phyloP scores from a whole-genome alignment of 345 rosid genomes.

The Camelina laxa region DNA sequence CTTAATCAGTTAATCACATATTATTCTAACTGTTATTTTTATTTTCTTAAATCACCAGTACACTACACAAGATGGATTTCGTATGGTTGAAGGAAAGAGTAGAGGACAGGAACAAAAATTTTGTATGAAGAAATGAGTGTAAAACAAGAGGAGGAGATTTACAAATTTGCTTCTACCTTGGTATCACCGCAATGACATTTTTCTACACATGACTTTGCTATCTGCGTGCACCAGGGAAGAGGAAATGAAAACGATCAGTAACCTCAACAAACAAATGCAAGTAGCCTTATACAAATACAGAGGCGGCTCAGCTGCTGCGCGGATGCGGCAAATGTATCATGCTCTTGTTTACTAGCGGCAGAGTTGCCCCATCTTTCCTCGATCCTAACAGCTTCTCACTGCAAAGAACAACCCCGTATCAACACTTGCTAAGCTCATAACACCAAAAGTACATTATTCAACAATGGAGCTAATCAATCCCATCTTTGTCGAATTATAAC shows the following conservation, averaged over 20 bases:
- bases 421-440: background rate
- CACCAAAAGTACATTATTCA: background rate
- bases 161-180: slow-evolving; percentile 4
- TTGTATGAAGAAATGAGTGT: background rate
- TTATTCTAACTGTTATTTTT: background rate
- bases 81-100: background rate
- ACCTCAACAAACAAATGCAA: background rate
- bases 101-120: background rate
- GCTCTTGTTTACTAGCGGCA: slow-evolving; percentile 85
- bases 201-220: slow-evolving; percentile 20
- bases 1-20: background rate
- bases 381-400: slow-evolving; percentile 74
- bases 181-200: background rate
- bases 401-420: slow-evolving; percentile 36
- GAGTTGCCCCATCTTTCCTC: slow-evolving; percentile 70
- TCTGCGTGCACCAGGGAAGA: background rate
- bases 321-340: slow-evolving; percentile 57
- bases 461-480: background rate
- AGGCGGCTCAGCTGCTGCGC: background rate
- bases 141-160: background rate
- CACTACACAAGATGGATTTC: background rate
- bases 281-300: slow-evolving; percentile 31
- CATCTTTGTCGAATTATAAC: background rate
- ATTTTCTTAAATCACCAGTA: background rate
- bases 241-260: background rate